Conservation (phyloP, 2,329 filamentous ascomycete genomes). For the Apiospora saccharicola region DNA sequence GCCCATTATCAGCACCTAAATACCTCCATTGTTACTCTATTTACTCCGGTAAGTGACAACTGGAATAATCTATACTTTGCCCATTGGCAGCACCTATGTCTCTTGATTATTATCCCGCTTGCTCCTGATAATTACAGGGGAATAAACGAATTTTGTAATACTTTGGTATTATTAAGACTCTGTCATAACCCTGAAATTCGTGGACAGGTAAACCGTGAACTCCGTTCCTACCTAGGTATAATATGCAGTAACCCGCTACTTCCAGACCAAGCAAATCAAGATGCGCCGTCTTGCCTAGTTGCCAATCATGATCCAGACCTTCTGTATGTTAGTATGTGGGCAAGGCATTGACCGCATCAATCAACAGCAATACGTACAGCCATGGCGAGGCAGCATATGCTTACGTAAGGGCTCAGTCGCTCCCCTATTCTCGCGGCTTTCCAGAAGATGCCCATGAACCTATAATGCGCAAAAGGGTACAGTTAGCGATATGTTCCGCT, state of each 20-base stretch:
- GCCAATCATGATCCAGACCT: constrained; percentile 43
- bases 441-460: constrained; percentile 89
- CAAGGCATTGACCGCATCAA: not conserved
- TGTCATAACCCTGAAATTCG: not conserved
- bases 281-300: constrained; percentile 34
- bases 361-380: constrained; percentile 66
- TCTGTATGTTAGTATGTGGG: constrained; percentile 6
- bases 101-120: no score
- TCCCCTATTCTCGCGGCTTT: constrained; percentile 94
- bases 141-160: no score
- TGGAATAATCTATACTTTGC: no score
- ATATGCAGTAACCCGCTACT: not conserved
- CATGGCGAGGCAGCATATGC: constrained; percentile 92
- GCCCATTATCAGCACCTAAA: no score
- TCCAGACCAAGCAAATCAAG: not conserved
- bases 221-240: constrained; percentile 19
- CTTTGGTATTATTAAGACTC: no score
- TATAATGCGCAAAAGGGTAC: constrained; percentile 42
- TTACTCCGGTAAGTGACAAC: no score
- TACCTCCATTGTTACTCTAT: no score
- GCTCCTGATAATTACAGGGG: no score
- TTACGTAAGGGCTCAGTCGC: constrained; percentile 92
- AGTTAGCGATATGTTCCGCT: not conserved
- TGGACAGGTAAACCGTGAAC: constrained; percentile 8
- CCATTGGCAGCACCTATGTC: no score